Conservation (phyloP, 345 rosid genomes). For the Sisymbrium altissimum region DNA sequence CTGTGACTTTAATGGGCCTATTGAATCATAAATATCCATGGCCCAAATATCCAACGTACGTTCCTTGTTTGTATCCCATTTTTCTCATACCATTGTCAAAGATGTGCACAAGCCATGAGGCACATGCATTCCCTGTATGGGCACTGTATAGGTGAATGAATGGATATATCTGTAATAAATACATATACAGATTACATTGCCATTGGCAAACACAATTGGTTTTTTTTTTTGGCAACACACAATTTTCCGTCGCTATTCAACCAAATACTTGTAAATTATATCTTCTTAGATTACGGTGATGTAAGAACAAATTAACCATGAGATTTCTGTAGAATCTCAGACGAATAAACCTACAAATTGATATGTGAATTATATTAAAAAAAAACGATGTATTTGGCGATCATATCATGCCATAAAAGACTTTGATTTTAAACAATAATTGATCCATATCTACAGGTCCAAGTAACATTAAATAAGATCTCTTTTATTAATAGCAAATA, state of each 20-base stretch:
- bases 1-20: background rate
- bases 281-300: background rate
- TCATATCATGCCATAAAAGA: too few relatives aligned
- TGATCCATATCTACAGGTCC: background rate
- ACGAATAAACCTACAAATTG: background rate
- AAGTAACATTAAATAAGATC: background rate
- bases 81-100: background rate
- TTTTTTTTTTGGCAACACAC: background rate
- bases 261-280: background rate
- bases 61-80: background rate
- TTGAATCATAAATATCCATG: background rate
- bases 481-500: too few relatives aligned
- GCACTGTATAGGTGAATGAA: background rate
- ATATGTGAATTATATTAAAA: background rate
- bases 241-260: background rate
- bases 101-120: background rate
- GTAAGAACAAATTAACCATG: background rate
- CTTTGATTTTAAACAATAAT: background rate
- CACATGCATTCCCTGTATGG: slow-evolving; percentile 7
- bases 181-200: background rate
- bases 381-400: background rate
- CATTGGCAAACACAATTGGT: background rate
- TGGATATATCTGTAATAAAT: background rate
- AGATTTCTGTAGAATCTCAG: background rate
- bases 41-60: background rate